A percentile compares a stretch with the other conserved stretches of the same genome.
Evolutionary conservation across 2,329 filamentous ascomycete genomes (phyloP).

Genomic region (Hypoxylon sp.): DNA sequence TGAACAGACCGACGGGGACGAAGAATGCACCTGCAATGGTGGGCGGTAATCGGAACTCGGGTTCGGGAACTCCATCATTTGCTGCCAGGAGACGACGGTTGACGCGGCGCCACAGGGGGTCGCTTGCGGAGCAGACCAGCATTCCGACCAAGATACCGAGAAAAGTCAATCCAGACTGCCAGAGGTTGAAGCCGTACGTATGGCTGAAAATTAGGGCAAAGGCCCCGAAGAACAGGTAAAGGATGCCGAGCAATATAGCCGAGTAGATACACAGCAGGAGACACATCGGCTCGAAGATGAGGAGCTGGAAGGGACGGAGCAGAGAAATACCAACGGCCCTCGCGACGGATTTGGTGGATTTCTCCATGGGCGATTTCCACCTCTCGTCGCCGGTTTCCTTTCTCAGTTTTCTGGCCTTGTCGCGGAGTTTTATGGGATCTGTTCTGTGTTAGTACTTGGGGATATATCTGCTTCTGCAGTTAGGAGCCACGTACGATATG

Average conservation of each 20-base stretch:
- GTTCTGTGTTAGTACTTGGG: conserved; percentile 52
- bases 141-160: conserved; percentile 75
- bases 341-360: conserved; percentile 70
- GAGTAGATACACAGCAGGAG: conserved; percentile 83
- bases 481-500: conserved; percentile 70
- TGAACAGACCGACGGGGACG: conserved; percentile 83
- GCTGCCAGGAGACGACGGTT: conserved; percentile 64
- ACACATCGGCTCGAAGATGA: conserved; percentile 86
- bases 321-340: conserved; percentile 67
- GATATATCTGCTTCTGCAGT: background rate
- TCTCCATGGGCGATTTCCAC: conserved; percentile 82
- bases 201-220: conserved; percentile 81
- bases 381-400: conserved; percentile 79
- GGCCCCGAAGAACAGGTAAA: conserved; percentile 92
- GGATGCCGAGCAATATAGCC: conserved; percentile 83
- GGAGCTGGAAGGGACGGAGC: conserved; percentile 78
- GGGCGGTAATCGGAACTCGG: conserved; percentile 85
- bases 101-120: conserved; percentile 72
- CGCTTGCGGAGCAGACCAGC: conserved; percentile 66
- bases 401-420: conserved; percentile 75
- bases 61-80: conserved; percentile 71
- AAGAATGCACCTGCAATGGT: conserved; percentile 77
- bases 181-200: conserved; percentile 79
- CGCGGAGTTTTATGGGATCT: conserved; percentile 74
- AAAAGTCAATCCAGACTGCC: conserved; percentile 83